Conservation (phyloP, 805 yeast genomes). For the Ogataea pignaliae region DNA sequence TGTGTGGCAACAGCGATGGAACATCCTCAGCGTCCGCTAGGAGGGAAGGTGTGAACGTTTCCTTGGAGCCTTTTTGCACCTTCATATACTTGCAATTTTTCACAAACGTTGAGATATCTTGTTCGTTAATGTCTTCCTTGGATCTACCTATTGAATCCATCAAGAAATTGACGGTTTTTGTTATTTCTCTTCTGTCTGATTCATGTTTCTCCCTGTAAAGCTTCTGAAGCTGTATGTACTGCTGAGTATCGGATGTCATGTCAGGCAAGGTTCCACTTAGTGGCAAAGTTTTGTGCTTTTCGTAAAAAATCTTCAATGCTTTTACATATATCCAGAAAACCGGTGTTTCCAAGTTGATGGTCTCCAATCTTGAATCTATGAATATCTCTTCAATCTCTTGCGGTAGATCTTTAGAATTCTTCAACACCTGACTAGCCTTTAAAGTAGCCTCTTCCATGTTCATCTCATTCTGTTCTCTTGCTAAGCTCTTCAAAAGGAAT, state of each 20-base stretch:
- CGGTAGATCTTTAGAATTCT: slow-evolving; percentile 32
- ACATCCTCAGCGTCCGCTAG: slow-evolving; percentile 6
- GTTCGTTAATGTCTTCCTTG: slow-evolving; percentile 27
- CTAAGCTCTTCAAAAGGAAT: slow-evolving; percentile 3
- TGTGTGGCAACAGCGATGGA: slow-evolving; percentile 8
- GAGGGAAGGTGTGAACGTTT: slow-evolving; percentile 16
- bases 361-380: slow-evolving; percentile 17
- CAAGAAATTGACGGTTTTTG: slow-evolving; percentile 26
- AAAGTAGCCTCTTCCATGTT: slow-evolving; percentile 30
- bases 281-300: slow-evolving; percentile 46
- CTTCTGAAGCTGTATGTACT: slow-evolving; percentile 53
- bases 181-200: slow-evolving; percentile 42
- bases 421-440: slow-evolving; percentile 43
- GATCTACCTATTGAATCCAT: slow-evolving; percentile 27
- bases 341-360: slow-evolving; percentile 21
- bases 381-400: slow-evolving; percentile 24
- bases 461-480: slow-evolving; percentile 27
- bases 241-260: slow-evolving; percentile 74
- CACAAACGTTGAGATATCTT: slow-evolving; percentile 47
- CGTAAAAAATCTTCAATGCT: slow-evolving; percentile 52
- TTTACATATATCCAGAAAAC: slow-evolving; percentile 59
- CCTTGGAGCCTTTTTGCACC: slow-evolving; percentile 44
- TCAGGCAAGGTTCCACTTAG: slow-evolving; percentile 76
- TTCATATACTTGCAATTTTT: slow-evolving; percentile 53
- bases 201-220: slow-evolving; percentile 55